Conservation (phyloP, 345 rosid species). For the Zanthoxylum bungeanum region DNA sequence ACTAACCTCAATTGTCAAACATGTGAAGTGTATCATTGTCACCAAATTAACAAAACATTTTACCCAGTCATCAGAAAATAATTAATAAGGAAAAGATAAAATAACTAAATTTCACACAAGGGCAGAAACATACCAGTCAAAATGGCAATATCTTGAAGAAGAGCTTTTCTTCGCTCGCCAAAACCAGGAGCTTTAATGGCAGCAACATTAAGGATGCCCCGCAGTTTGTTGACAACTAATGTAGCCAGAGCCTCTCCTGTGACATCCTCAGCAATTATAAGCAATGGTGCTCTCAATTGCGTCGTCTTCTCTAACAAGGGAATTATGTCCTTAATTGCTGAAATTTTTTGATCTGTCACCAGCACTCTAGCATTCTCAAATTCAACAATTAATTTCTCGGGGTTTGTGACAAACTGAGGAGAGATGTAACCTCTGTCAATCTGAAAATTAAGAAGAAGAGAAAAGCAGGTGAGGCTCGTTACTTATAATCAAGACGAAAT, state of each 20-base stretch:
- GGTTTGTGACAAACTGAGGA: conserved; percentile 93
- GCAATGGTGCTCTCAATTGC: conserved; percentile 85
- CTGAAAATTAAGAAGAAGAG: conserved; percentile 29
- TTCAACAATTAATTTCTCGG: conserved; percentile 82
- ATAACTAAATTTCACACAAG: neutral
- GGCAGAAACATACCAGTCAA: conserved; percentile 54
- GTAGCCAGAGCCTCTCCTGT: conserved; percentile 97
- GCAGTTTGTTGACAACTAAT: conserved; percentile 89
- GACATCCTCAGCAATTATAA: conserved; percentile 93
- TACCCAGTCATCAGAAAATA: neutral
- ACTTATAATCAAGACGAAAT: neutral
- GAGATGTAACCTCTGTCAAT: conserved; percentile 95
- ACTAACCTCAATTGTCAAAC: neutral
- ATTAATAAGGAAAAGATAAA: neutral
- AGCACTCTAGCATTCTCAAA: conserved; percentile 94
- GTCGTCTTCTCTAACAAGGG: conserved; percentile 92
- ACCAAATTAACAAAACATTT: neutral
- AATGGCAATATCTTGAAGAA: conserved; percentile 95
- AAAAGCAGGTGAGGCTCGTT: neutral
- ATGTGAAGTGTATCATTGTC: neutral
- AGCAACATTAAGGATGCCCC: conserved; percentile 87
- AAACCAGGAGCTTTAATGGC: conserved; percentile 97
- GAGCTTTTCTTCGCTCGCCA: conserved; percentile 96
- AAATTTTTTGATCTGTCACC: conserved; percentile 88
- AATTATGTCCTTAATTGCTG: conserved; percentile 90